Conservation (phyloP, 192 early-diverging fungal genomes). For the Geosiphon pyriformis region DNA sequence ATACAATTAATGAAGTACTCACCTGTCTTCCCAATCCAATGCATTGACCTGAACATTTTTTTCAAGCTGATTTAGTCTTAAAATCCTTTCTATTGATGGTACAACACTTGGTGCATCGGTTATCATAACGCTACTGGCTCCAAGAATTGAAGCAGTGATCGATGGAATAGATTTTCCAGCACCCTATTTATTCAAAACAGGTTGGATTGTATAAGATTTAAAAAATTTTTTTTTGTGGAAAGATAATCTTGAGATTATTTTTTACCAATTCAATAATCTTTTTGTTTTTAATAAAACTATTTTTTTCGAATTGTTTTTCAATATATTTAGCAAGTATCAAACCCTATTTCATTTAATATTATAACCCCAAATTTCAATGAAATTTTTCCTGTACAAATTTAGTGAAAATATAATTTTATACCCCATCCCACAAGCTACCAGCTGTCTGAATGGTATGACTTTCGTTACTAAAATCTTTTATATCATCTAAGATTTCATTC, state of each 20-base stretch:
- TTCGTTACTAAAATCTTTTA: constrained; percentile 3
- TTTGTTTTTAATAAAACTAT: constrained; percentile 5
- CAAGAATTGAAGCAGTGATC: constrained; percentile 7
- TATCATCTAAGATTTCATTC: neutral
- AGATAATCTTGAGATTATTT: neutral
- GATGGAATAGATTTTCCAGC: constrained; percentile 20
- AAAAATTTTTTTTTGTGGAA: neutral
- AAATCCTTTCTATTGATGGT: constrained; percentile 10
- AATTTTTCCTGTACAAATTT: neutral
- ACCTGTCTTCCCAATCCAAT: constrained; percentile 17
- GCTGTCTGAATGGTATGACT: constrained; percentile 16
- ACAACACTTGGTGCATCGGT: constrained; percentile 19
- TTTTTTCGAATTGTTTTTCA: constrained; percentile 17
- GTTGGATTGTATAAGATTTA: no score
- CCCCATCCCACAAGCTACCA: constrained; percentile 18
- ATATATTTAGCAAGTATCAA: constrained; percentile 21
- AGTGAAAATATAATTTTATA: neutral
- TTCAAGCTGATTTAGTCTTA: constrained; percentile 10
- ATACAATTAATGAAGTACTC: neutral
- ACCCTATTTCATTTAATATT: constrained; percentile 4
- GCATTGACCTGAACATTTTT: constrained; percentile 6
- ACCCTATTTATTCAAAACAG: constrained; percentile 6
- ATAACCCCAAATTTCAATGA: neutral
- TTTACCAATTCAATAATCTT: constrained; percentile 20
- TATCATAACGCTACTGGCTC: constrained; percentile 11